Evolutionary conservation across 331 rosid species (phyloP).

Genomic region (Ulmus americana): DNA sequence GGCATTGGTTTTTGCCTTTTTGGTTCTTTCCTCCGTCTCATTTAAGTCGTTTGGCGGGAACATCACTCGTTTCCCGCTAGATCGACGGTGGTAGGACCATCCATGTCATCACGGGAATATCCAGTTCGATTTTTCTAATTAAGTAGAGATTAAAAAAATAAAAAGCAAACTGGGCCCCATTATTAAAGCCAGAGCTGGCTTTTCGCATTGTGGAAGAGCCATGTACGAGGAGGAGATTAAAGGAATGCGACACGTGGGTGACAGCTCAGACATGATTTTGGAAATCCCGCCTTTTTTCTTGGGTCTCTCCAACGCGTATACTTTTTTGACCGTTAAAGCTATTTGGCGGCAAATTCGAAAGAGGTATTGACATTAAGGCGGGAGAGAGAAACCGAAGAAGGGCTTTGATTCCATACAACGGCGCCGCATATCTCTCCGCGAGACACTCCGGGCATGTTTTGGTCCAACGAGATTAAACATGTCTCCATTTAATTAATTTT

Average conservation of each 20-base stretch:
- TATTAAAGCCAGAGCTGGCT: constrained; percentile 6
- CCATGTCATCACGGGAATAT: constrained; percentile 14
- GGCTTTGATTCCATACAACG: constrained; percentile 20
- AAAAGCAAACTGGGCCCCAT: neutral
- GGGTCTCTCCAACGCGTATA: neutral
- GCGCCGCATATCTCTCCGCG: constrained; percentile 45
- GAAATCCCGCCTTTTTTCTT: constrained; percentile 29
- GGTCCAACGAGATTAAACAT: constrained; percentile 21
- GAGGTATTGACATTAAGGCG: neutral
- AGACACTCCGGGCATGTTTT: constrained; percentile 30
- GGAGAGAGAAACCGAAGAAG: neutral
- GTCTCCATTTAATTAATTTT: neutral
- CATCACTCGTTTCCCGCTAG: constrained; percentile 30
- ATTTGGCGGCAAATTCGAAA: constrained; percentile 38
- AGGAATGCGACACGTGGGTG: constrained; percentile 25
- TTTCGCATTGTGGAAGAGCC: constrained; percentile 15
- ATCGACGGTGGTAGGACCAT: constrained; percentile 9
- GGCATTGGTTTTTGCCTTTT: too few relatives aligned
- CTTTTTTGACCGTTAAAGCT: constrained; percentile 37
- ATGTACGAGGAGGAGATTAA: constrained; percentile 16
- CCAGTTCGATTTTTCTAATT: constrained; percentile 1
- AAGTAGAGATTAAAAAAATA: neutral
- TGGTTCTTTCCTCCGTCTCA: neutral
- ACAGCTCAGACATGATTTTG: constrained; percentile 30
- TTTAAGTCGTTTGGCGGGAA: constrained; percentile 28